A percentile compares a stretch with the other conserved stretches of the same genome.
phyloP scores from a whole-genome alignment of 176 grass and related monocot species.

The Oropetium thomaeum region DNA sequence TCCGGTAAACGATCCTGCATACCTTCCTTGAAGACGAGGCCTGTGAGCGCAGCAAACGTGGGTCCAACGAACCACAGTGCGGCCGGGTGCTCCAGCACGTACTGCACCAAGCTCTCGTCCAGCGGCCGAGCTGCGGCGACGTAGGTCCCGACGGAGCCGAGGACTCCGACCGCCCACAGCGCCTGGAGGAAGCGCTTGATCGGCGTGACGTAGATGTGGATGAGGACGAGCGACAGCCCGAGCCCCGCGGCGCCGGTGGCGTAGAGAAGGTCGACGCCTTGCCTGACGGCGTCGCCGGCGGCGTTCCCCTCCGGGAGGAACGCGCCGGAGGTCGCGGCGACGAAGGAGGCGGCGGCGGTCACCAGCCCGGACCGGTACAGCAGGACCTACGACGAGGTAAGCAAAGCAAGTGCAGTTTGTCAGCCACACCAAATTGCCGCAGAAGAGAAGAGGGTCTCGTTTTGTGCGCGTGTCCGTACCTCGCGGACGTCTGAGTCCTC shows the following conservation, averaged over 20 bases:
- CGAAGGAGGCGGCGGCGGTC: slow-evolving; percentile 52
- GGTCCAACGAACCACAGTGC: slow-evolving; percentile 71
- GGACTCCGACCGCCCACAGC: slow-evolving; percentile 55
- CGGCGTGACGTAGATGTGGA: slow-evolving; percentile 78
- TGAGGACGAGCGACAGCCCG: slow-evolving; percentile 73
- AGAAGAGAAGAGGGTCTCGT: background rate
- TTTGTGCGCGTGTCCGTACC: slow-evolving; percentile 18
- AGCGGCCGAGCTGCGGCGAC: slow-evolving; percentile 45
- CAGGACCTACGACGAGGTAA: slow-evolving; percentile 43
- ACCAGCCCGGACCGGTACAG: slow-evolving; percentile 80
- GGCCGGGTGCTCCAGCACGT: slow-evolving; percentile 57
- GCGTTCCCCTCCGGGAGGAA: slow-evolving; percentile 62
- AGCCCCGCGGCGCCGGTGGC: slow-evolving; percentile 60
- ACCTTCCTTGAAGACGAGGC: slow-evolving; percentile 97
- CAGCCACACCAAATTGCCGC: background rate
- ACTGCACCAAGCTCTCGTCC: slow-evolving; percentile 55
- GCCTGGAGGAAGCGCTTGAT: slow-evolving; percentile 88
- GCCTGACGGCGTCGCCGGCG: slow-evolving; percentile 39
- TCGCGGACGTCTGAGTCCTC: slow-evolving; percentile 66
- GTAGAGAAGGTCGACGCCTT: slow-evolving; percentile 47
- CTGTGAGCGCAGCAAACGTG: slow-evolving; percentile 78
- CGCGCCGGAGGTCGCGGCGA: slow-evolving; percentile 50
- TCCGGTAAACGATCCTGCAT: background rate
- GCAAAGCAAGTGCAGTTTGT: background rate
- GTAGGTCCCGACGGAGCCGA: slow-evolving; percentile 63